Evolutionary conservation across 257 asterid genomes (phyloP).

Genomic region (Eucommia ulmoides): DNA sequence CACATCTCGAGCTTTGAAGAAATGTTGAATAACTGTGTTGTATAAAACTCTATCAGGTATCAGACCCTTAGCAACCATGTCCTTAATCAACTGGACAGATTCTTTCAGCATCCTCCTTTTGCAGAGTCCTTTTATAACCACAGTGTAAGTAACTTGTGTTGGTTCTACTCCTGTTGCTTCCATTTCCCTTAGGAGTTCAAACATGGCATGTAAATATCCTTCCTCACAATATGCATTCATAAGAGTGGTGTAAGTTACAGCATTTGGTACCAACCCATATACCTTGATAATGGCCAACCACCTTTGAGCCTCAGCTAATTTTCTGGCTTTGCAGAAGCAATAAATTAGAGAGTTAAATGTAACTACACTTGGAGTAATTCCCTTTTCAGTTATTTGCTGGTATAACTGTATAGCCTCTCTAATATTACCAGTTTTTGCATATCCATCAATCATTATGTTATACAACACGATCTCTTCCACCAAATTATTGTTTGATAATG

Average conservation of each 20-base stretch:
- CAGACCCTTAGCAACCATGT: slow-evolving; percentile 40
- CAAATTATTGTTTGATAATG: slow-evolving; percentile 21
- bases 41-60: slow-evolving; percentile 48
- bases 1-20: slow-evolving; percentile 35
- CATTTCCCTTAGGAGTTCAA: slow-evolving; percentile 43
- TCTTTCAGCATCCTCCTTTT: slow-evolving; percentile 40
- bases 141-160: slow-evolving; percentile 59
- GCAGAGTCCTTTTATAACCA: slow-evolving; percentile 51
- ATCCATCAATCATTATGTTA: slow-evolving; percentile 54
- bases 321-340: slow-evolving; percentile 45
- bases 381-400: slow-evolving; percentile 32
- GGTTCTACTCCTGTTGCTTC: slow-evolving; percentile 36
- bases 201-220: slow-evolving; percentile 24
- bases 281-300: slow-evolving; percentile 24
- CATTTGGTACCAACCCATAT: slow-evolving; percentile 43
- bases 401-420: slow-evolving; percentile 42
- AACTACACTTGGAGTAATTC: slow-evolving; percentile 45
- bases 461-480: slow-evolving; percentile 43
- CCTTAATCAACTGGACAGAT: slow-evolving; percentile 26
- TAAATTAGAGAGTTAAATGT: slow-evolving; percentile 64
- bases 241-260: slow-evolving; percentile 55
- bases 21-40: slow-evolving; percentile 47
- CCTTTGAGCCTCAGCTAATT: slow-evolving; percentile 28
- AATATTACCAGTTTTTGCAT: slow-evolving; percentile 48
- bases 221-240: slow-evolving; percentile 54